Evolutionary conservation across 2,329 filamentous ascomycete species (phyloP).

Genomic region (Cadophora sp.): DNA sequence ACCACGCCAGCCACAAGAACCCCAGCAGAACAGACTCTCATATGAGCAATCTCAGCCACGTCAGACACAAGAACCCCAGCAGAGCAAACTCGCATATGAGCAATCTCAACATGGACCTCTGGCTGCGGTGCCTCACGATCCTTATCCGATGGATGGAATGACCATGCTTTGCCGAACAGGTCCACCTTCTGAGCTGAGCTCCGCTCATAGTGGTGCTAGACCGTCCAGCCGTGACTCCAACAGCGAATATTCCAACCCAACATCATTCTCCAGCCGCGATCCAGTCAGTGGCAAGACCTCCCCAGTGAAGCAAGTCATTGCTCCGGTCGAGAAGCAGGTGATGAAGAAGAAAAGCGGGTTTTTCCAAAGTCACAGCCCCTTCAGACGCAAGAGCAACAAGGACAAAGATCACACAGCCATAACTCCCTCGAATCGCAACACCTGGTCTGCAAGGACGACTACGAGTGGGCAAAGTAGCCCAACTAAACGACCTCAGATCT

Average conservation of each 20-base stretch:
- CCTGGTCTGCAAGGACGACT: conserved; percentile 56
- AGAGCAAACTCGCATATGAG: conserved; percentile 37
- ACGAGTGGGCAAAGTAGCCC: conserved; percentile 35
- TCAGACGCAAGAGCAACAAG: conserved; percentile 87
- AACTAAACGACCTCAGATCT: conserved; percentile 50
- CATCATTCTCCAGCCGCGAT: conserved; percentile 87
- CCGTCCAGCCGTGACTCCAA: conserved; percentile 87
- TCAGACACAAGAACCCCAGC: conserved; percentile 36
- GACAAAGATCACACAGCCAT: conserved; percentile 66
- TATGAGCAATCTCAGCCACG: too few relatives aligned
- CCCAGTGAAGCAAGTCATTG: conserved; percentile 68
- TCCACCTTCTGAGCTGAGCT: conserved; percentile 72
- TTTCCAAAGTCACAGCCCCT: conserved; percentile 92
- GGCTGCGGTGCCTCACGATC: conserved; percentile 82
- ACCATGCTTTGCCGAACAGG: conserved; percentile 92
- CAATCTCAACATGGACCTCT: conserved; percentile 65
- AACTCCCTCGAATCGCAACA: conserved; percentile 58
- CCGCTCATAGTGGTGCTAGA: conserved; percentile 69
- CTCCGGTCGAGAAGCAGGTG: conserved; percentile 67
- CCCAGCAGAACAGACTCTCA: too few relatives aligned
- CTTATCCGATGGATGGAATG: conserved; percentile 95
- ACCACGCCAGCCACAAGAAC: too few relatives aligned
- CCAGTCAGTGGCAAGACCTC: conserved; percentile 76
- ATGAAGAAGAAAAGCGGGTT: conserved; percentile 80
- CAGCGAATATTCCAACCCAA: conserved; percentile 90